Conservation (phyloP, 306 rosid species). For the Echinosophora koreensis region DNA sequence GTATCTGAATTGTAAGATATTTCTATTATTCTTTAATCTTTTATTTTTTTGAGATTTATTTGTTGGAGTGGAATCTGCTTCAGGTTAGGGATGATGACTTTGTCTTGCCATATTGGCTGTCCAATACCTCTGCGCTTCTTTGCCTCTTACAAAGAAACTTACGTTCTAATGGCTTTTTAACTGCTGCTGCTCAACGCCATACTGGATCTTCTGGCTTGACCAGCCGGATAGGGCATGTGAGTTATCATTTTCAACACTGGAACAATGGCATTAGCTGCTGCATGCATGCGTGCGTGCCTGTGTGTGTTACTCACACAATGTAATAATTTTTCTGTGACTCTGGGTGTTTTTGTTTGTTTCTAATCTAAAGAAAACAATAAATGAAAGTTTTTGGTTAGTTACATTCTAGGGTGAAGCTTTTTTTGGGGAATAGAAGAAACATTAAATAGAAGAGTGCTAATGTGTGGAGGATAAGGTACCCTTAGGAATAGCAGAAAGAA, state of each 20-base stretch:
- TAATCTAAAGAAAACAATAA: not conserved
- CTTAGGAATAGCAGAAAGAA: not conserved
- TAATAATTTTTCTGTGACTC: constrained; percentile 23
- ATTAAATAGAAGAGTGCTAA: not conserved
- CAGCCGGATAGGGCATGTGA: constrained; percentile 75
- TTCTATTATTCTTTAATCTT: constrained; percentile 41
- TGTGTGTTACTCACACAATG: not conserved
- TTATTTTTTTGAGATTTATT: constrained; percentile 15
- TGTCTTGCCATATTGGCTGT: constrained; percentile 86
- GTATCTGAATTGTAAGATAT: constrained; percentile 1
- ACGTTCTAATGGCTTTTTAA: constrained; percentile 80
- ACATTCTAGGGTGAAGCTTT: not conserved
- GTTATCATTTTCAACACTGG: constrained; percentile 48
- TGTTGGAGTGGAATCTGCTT: constrained; percentile 37
- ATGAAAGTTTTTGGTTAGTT: not conserved
- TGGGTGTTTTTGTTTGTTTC: not conserved
- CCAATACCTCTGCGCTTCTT: constrained; percentile 89
- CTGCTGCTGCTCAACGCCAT: constrained; percentile 72
- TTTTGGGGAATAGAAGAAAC: not conserved
- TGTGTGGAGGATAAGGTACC: not conserved
- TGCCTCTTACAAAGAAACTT: constrained; percentile 94
- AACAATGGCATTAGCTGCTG: constrained; percentile 17
- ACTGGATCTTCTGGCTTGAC: constrained; percentile 79
- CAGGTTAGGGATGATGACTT: constrained; percentile 88
- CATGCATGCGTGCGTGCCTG: not conserved